Conservation (phyloP, 192 early-diverging fungal genomes). For the Gamsiella multidivaricata region DNA sequence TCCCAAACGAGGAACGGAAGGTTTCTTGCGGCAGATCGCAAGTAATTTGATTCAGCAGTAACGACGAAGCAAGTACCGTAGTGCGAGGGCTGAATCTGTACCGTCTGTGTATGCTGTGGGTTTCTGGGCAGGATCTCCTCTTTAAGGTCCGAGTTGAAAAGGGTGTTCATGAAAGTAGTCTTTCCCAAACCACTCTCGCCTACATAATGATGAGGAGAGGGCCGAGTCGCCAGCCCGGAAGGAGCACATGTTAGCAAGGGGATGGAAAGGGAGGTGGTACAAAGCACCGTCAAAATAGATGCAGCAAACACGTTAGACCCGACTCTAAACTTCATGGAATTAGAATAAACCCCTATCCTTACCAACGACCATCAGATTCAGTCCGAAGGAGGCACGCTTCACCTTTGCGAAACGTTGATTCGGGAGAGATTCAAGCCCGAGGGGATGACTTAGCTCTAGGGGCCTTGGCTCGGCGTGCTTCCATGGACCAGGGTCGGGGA, state of each 20-base stretch:
- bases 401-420: conserved; percentile 73
- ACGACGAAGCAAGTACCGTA: conserved; percentile 76
- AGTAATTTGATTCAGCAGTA: too few relatives aligned
- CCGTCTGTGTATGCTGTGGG: conserved; percentile 79
- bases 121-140: conserved; percentile 75
- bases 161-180: conserved; percentile 99
- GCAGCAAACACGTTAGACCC: not conserved
- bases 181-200: conserved; percentile 99
- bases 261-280: conserved; percentile 1
- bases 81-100: conserved; percentile 85
- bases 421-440: conserved; percentile 82
- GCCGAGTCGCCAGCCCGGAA: too few relatives aligned
- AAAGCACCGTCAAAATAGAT: conserved; percentile 3
- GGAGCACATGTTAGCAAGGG: conserved; percentile 6
- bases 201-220: too few relatives aligned
- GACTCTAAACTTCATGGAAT: too few relatives aligned
- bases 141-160: conserved; percentile 93
- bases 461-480: conserved; percentile 76
- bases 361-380: conserved; percentile 98
- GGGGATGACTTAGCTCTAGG: conserved; percentile 59
- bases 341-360: conserved; percentile 40
- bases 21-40: not conserved
- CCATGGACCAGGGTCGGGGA: conserved; percentile 88
- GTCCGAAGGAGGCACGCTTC: conserved; percentile 79
- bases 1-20: not conserved